Evolutionary conservation across 106 monocot species (phyloP), one percentile per base, ranked within the genome.

Genomic region (Iris macrosiphon): DNA sequence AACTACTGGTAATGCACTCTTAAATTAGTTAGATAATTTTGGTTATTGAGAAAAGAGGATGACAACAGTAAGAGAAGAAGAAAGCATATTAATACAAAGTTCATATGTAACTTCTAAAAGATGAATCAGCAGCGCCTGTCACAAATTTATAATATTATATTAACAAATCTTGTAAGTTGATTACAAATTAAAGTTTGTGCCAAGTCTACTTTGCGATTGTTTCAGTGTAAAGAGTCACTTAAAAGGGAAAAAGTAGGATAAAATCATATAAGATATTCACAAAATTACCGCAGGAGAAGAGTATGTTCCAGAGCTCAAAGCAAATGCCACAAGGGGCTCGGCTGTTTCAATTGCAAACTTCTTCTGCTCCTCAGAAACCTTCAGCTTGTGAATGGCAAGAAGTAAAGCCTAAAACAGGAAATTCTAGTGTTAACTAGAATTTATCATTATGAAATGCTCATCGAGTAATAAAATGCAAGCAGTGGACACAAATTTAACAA

Each of bases 211-310:
- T n/a, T n/a, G n/a, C n/a, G n/a, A n/a, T n/a, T n/a, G n/a, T n/a
- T n/a, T n/a, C n/a, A n/a, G 7, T 24, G 14, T 7, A 9, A 22
- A 24, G 10, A n/a, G n/a, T n/a, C n/a, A n/a, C n/a, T n/a, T n/a
- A n/a, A n/a, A n/a, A n/a, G n/a, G n/a, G n/a, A 35, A 35, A 35
- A 53, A 32, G 18, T 2, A 1, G 18, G 9, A 33, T 2, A 53
- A 33, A 53, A 31, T 19, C 10, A 33, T 11, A 19, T 33, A 8
- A 32, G 16, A 4, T 20, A 53, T 19, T 19, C n/a, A 53, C 32
- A 55, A 65, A 9, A 41, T 76, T 87, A 92, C 93, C 65, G 88
- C 93, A 23, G 93, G 87, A 44, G 88, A 75, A 69, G 93, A 93
- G 51, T 72, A 77, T 59, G 77, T 65, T 30, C 93, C 93, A 72